Conservation (phyloP, 257 asterid genomes). For the Oldenlandia corymbosa region DNA sequence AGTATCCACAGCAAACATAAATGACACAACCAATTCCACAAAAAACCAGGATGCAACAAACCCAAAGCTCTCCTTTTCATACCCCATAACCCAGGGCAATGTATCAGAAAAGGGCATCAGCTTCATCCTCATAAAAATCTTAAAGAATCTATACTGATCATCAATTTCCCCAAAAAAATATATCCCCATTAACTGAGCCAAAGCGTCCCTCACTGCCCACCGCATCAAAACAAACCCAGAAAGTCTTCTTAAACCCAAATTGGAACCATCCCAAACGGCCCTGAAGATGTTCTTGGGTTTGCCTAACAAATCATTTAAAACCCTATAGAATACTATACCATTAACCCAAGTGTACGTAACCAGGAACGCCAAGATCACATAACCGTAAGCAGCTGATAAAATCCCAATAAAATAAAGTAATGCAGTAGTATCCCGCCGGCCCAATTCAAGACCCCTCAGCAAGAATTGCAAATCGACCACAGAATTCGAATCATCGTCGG, state of each 20-base stretch:
- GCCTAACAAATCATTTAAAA: slow-evolving; percentile 67
- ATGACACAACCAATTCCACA: slow-evolving; percentile 61
- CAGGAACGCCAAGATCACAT: slow-evolving; percentile 62
- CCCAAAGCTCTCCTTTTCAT: slow-evolving; percentile 73
- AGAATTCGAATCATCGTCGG: slow-evolving; percentile 10
- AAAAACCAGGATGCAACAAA: slow-evolving; percentile 57
- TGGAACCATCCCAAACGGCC: slow-evolving; percentile 72
- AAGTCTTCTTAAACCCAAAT: slow-evolving; percentile 63
- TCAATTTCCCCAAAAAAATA: slow-evolving; percentile 72
- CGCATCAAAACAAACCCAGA: slow-evolving; percentile 75
- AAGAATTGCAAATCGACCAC: slow-evolving; percentile 62
- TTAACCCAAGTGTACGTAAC: slow-evolving; percentile 69
- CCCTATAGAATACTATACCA: slow-evolving; percentile 64
- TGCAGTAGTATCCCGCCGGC: slow-evolving; percentile 50
- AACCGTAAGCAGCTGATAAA: slow-evolving; percentile 53
- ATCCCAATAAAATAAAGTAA: slow-evolving; percentile 53
- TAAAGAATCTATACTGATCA: slow-evolving; percentile 61
- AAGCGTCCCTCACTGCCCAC: slow-evolving; percentile 91
- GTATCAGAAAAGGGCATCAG: slow-evolving; percentile 66
- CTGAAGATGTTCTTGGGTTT: slow-evolving; percentile 45
- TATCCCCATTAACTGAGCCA: slow-evolving; percentile 71
- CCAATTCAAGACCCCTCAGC: slow-evolving; percentile 63
- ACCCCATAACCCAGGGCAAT: slow-evolving; percentile 72
- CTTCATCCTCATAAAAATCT: slow-evolving; percentile 67
- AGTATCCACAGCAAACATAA: slow-evolving; percentile 64